phyloP scores from a whole-genome alignment of 2,329 filamentous ascomycete genomes.

The Neophaeococcomyces aloes region DNA sequence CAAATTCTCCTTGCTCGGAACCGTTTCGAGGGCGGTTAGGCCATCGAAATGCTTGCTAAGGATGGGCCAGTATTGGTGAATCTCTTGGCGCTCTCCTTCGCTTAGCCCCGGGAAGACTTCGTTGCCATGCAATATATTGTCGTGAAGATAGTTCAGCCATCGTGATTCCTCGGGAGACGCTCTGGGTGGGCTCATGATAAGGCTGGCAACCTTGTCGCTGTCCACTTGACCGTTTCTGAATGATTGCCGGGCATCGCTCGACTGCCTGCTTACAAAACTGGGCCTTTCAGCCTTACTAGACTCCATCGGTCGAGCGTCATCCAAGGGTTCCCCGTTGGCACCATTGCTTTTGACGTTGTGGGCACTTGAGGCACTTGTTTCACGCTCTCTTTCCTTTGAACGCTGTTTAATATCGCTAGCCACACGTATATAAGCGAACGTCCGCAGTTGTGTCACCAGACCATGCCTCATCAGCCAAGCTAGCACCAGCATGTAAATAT shows the following conservation, averaged over 20 bases:
- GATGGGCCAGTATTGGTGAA: constrained; percentile 58
- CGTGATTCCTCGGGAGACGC: constrained; percentile 68
- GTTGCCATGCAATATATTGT: constrained; percentile 1
- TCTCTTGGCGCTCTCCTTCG: constrained; percentile 37
- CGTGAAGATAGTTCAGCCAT: constrained; percentile 44
- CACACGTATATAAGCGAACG: constrained; percentile 80
- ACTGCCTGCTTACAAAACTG: constrained; percentile 16
- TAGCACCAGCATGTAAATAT: constrained; percentile 78
- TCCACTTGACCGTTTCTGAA: constrained; percentile 5
- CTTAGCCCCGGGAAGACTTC: constrained; percentile 1
- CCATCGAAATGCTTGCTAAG: constrained; percentile 86
- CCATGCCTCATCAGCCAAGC: constrained; percentile 87
- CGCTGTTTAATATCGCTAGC: constrained; percentile 72
- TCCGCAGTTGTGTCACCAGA: constrained; percentile 88
- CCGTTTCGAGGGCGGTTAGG: constrained; percentile 69
- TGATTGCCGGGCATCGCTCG: constrained; percentile 16
- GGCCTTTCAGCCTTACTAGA: constrained; percentile 11
- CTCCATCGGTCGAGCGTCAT: constrained; percentile 5
- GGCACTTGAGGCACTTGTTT: constrained; percentile 16
- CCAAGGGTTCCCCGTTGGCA: neutral
- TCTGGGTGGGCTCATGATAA: constrained; percentile 68
- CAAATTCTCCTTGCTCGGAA: constrained; percentile 73
- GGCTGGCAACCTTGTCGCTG: constrained; percentile 22
- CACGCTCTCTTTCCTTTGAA: constrained; percentile 52
- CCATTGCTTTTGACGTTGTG: constrained; percentile 10